phyloP scores from a whole-genome alignment of 1,139 yeast genomes.

The Arxiozyma heterogenica region DNA sequence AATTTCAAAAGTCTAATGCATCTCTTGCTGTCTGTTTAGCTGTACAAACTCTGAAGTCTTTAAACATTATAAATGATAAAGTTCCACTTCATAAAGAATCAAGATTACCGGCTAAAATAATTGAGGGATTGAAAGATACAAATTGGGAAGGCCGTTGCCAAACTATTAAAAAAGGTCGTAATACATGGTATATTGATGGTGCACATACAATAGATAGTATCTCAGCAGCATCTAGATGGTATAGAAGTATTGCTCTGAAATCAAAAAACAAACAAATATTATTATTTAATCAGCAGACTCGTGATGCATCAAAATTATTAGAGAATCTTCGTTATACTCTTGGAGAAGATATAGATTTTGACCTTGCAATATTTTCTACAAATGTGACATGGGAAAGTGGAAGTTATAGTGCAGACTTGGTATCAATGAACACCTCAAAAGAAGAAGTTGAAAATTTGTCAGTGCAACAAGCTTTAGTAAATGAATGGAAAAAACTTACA shows the following conservation, averaged over 20 bases:
- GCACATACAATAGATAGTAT: conserved; percentile 92
- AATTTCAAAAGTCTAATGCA: conserved; percentile 78
- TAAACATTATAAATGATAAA: conserved; percentile 34
- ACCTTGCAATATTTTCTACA: conserved; percentile 77
- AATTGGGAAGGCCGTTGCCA: conserved; percentile 96
- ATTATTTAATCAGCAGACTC: conserved; percentile 86
- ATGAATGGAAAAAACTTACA: conserved; percentile 57
- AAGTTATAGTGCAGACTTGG: conserved; percentile 67
- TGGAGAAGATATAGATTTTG: conserved; percentile 39
- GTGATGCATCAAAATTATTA: conserved; percentile 69
- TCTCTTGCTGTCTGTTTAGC: conserved; percentile 78
- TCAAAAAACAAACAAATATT: conserved; percentile 36
- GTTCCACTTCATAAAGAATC: conserved; percentile 13
- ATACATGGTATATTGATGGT: conserved; percentile 84
- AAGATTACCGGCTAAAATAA: conserved; percentile 35
- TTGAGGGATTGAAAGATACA: conserved; percentile 57
- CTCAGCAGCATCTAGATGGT: conserved; percentile 75
- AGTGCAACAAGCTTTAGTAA: conserved; percentile 72
- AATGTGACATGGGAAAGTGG: conserved; percentile 89
- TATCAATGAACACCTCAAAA: conserved; percentile 73
- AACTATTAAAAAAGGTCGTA: conserved; percentile 41
- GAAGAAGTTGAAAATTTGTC: conserved; percentile 66
- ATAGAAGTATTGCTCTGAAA: conserved; percentile 34
- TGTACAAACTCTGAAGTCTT: conserved; percentile 45
- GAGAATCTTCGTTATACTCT: conserved; percentile 42